Percentiles rank a stretch among this genome's conserved stretches.
phyloP scores from a whole-genome alignment of 2,329 filamentous ascomycete genomes.

The Pseudodiploospora longispora region DNA sequence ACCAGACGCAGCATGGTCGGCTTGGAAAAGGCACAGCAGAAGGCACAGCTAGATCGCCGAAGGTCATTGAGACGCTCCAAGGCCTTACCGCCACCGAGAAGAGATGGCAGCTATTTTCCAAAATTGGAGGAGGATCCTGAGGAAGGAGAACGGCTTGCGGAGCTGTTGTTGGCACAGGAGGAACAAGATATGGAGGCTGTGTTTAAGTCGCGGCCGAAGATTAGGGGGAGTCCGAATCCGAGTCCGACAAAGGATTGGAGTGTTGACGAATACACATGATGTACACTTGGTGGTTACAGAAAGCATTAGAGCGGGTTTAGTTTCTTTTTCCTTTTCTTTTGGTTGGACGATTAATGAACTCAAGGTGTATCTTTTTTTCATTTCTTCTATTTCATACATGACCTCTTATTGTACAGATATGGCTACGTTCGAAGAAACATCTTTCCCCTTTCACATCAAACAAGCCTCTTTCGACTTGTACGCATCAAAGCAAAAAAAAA shows the following conservation, averaged over 20 bases:
- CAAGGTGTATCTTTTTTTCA: too few species aligned
- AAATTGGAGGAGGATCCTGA: constrained; percentile 38
- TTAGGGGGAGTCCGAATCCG: constrained; percentile 64
- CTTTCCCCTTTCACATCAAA: too few species aligned
- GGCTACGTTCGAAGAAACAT: too few species aligned
- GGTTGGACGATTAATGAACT: not conserved
- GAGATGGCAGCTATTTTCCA: constrained; percentile 39
- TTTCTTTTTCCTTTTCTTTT: not conserved
- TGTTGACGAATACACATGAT: not conserved
- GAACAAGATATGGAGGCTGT: constrained; percentile 74
- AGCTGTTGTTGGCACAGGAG: constrained; percentile 52
- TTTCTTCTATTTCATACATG: too few species aligned
- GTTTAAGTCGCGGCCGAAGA: constrained; percentile 75
- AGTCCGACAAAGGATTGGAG: constrained; percentile 35
- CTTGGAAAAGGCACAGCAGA: constrained; percentile 52
- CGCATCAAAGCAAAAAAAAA: too few species aligned
- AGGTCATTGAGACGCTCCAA: constrained; percentile 42
- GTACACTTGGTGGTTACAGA: not conserved
- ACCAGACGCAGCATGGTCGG: constrained; percentile 55
- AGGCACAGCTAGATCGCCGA: constrained; percentile 49
- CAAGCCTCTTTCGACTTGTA: too few species aligned
- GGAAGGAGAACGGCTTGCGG: constrained; percentile 44
- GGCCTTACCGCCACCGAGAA: constrained; percentile 22
- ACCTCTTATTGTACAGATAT: too few species aligned
- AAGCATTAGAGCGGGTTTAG: not conserved